A percentile compares a stretch with the other conserved stretches of the same genome.
Evolutionary conservation across 2,329 filamentous ascomycete genomes (phyloP).

Genomic region (Catunica adiposa): DNA sequence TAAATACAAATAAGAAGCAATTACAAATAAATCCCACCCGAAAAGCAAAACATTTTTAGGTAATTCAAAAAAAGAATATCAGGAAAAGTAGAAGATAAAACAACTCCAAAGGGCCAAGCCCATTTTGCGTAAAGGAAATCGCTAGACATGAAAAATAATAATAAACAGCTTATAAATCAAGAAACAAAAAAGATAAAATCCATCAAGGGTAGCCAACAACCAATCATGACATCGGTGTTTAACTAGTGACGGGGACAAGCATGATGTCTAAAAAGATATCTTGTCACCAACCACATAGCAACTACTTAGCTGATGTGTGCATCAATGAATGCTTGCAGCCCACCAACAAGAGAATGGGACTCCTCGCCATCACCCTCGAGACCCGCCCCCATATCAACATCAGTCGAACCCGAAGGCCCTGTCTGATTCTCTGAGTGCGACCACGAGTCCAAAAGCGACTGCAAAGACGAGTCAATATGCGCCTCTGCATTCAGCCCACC

Average conservation of each 20-base stretch:
- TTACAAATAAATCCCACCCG: not conserved
- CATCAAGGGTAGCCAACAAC: too few species aligned
- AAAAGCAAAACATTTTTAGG: not conserved
- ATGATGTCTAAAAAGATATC: too few species aligned
- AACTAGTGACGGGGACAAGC: too few species aligned
- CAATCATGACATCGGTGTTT: too few species aligned
- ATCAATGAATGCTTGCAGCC: slow-evolving; percentile 14
- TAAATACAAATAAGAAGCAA: not conserved
- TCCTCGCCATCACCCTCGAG: slow-evolving; percentile 2
- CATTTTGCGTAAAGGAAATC: not conserved
- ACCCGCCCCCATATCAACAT: not conserved
- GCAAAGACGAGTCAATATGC: not conserved
- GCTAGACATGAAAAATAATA: not conserved
- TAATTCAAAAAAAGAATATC: not conserved
- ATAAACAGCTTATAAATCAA: not conserved
- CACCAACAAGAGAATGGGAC: slow-evolving; percentile 7
- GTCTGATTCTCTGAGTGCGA: not conserved
- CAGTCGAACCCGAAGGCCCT: not conserved
- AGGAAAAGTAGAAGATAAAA: not conserved
- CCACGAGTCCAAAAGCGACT: not conserved
- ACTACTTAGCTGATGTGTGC: slow-evolving; percentile 4
- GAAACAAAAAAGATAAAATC: too few species aligned
- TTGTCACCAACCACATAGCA: too few species aligned
- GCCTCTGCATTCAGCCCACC: not conserved
- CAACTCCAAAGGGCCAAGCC: not conserved